Conservation (phyloP, 2,329 filamentous ascomycete genomes). For the Colletotrichum sidae region DNA sequence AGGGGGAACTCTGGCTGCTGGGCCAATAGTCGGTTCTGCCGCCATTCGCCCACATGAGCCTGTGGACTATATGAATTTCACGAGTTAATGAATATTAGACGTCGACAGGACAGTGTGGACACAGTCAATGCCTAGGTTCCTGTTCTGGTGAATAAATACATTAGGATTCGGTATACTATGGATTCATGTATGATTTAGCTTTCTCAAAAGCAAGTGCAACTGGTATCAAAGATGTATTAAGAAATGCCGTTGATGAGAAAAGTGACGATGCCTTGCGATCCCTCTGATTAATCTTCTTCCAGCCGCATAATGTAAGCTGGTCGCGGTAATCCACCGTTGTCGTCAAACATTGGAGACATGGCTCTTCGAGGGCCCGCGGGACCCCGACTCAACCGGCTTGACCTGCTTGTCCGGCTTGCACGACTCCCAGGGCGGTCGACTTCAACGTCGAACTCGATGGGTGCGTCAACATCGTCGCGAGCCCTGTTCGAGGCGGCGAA, state of each 20-base stretch:
- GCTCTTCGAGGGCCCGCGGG: not conserved
- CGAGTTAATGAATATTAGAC: constrained; percentile 28
- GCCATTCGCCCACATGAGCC: not conserved
- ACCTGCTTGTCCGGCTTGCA: constrained; percentile 27
- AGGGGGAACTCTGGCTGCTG: not conserved
- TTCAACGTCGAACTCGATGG: constrained; percentile 7
- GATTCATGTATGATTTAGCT: no score
- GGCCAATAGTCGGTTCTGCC: no score
- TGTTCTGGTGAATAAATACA: not conserved
- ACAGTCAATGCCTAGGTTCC: not conserved
- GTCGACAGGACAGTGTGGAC: not conserved
- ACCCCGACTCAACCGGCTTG: constrained; percentile 25
- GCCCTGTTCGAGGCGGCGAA: constrained; percentile 36
- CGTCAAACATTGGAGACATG: constrained; percentile 9
- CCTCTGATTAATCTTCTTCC: constrained; percentile 19
- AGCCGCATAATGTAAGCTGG: constrained; percentile 21
- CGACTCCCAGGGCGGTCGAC: constrained; percentile 25
- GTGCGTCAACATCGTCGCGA: constrained; percentile 20
- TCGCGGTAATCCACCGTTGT: constrained; percentile 1
- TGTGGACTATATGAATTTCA: constrained; percentile 36
- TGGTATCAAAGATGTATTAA: not conserved
- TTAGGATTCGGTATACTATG: not conserved
- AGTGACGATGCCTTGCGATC: not conserved
- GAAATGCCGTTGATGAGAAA: not conserved
- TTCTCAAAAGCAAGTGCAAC: not conserved